Evolutionary conservation across 225 moss, liverwort and hornwort species (phyloP), one percentile per base, ranked within the genome.

Genomic region (Thuidium tamariscinum): DNA sequence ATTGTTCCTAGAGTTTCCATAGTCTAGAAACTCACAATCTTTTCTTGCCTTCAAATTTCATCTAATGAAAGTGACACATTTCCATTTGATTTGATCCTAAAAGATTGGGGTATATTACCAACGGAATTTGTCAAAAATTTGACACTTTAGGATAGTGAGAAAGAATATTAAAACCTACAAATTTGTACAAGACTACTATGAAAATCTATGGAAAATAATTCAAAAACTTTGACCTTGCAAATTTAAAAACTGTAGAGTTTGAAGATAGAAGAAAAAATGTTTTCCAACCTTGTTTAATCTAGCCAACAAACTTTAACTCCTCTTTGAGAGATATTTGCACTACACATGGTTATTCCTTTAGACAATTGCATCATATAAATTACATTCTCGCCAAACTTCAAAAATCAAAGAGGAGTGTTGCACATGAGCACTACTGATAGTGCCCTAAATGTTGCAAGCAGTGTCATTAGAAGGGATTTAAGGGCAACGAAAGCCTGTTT

Each of bases 351-450:
- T 39, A 13, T 68, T 68, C 4, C 25, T 34, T 4, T 4, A 3
- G 7, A 23, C 0, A 13, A 0, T 25, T 68, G 7, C 39, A 22
- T 7, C 2, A 23, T 39, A 1, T 25, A 4, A 68, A 2, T 39
- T 13, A 39, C 3, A 39, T 68, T 2, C 2, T 1, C 7, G 2
- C 23, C 41, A 39, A 69, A 41, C 41, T 68, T 68, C 3, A 69
- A 0, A 39, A 41, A 7, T 69, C 3, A 1, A 14, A 37, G 13
- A 67, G 0, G 7, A 37, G 0, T 37, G 37, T 67, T 7, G 13
- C 1, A 37, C 22, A 11, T 37, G 0, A 3, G n/a, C 11, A 48
- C n/a, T n/a, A n/a, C 0, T n/a, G 0, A 2, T 1, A 4, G 3
- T 11, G 4, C 67, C 4, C 2, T 0, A 67, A 67, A 37, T 11